phyloP scores from a whole-genome alignment of 371 early-diverging fungal species.

The Zychaea mexicana region DNA sequence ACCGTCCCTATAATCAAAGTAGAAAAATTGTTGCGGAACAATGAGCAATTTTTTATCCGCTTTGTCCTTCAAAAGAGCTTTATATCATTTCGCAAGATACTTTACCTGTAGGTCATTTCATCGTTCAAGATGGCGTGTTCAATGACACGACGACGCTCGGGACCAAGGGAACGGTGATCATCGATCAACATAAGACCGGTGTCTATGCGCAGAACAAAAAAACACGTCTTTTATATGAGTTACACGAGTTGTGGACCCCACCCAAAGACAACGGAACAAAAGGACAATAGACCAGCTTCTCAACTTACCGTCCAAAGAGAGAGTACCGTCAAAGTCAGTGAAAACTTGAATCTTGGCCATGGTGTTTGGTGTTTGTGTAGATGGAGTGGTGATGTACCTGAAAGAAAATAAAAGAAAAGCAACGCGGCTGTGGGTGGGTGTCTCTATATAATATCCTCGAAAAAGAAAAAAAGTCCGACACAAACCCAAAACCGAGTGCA shows the following conservation, averaged over 20 bases:
- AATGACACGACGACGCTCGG: slow-evolving; percentile 39
- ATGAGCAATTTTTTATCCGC: too few species aligned
- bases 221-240: too few species aligned
- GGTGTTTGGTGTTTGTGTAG: too few species aligned
- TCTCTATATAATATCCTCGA: neutral
- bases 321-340: slow-evolving; percentile 55
- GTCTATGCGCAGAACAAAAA: slow-evolving; percentile 29
- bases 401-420: neutral
- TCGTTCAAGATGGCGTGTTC: slow-evolving; percentile 44
- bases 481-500: neutral
- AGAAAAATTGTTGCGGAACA: too few species aligned
- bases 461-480: neutral
- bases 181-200: slow-evolving; percentile 49
- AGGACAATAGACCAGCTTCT: too few species aligned
- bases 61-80: too few species aligned
- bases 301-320: slow-evolving; percentile 48
- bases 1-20: slow-evolving; percentile 29
- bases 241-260: too few species aligned
- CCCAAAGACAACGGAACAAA: neutral
- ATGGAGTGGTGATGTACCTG: neutral
- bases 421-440: neutral
- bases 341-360: slow-evolving; percentile 41
- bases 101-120: slow-evolving; percentile 43
- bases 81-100: too few species aligned
- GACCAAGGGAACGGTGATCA: slow-evolving; percentile 45